These are phyloP conservation scores for Conticribra guillardii DNA, from an alignment of 108 stramenopile genomes.

Conservation along the genomic window DNA sequence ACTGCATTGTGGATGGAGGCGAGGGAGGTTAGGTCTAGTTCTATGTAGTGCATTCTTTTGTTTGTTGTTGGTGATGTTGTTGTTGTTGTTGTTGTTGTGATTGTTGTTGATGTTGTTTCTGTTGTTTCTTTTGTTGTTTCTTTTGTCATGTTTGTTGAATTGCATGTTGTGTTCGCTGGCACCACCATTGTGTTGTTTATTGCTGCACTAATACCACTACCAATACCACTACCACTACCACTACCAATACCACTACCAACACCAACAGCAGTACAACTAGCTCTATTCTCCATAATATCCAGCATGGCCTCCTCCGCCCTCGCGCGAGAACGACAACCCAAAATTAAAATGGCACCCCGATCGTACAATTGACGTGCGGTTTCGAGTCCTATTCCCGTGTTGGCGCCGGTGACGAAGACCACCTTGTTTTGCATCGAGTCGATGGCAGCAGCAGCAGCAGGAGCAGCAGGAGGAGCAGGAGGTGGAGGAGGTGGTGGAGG, in stretches of 20 bases:
- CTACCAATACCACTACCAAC: no score
- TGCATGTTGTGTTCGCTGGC: no score
- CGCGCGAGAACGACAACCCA: conserved; percentile 68
- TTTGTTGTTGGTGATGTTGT: conserved; percentile 1
- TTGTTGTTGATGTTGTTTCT: no score
- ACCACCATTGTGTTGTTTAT: no score
- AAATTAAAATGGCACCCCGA: conserved; percentile 73
- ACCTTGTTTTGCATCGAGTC: conserved; percentile 27
- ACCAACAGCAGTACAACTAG: no score
- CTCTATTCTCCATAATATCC: conserved; percentile 48
- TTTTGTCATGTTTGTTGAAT: background rate
- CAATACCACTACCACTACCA: no score
- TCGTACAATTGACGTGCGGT: conserved; percentile 72
- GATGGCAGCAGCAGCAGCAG: background rate
- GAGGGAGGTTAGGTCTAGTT: conserved; percentile 63
- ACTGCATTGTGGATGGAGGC: conserved; percentile 59
- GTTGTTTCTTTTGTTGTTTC: background rate
- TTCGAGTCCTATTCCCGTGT: conserved; percentile 63
- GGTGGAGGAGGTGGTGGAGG: conserved; percentile 12
- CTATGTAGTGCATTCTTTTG: conserved; percentile 51
- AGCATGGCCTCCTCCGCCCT: conserved; percentile 64
- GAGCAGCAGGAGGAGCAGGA: no score
- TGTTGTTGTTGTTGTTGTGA: no score
- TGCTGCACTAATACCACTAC: no score
- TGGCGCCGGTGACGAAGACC: conserved; percentile 58